These are phyloP conservation scores for Fusarium sp. DNA, from an alignment of 2,329 filamentous ascomycete species.

Conservation along the genomic window DNA sequence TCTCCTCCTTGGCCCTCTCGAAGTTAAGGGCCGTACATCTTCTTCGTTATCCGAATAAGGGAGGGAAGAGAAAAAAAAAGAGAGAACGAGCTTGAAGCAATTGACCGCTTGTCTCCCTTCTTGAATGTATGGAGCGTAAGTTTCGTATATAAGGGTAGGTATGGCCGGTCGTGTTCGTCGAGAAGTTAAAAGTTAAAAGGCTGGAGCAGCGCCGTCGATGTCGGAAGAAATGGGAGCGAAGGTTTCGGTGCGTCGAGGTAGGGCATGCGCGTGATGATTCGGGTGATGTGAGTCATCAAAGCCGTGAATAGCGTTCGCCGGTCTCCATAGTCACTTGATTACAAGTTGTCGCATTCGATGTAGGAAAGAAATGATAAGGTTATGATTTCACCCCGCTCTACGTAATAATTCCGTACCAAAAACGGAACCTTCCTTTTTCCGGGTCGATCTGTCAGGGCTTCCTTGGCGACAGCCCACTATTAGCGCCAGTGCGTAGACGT, in stretches of 20 bases:
- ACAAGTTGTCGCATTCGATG: not conserved
- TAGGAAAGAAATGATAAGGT: not conserved
- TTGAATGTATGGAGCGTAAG: not conserved
- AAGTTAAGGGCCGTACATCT: no score
- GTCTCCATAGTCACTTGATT: slow-evolving; percentile 9
- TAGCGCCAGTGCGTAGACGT: slow-evolving; percentile 41
- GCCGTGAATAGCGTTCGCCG: rapidly evolving
- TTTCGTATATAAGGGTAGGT: no score
- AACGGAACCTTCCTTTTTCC: slow-evolving; percentile 35
- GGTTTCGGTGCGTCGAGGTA: not conserved
- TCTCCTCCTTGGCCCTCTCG: no score
- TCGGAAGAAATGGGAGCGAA: not conserved
- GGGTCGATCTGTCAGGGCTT: slow-evolving; percentile 9
- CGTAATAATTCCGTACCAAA: not conserved
- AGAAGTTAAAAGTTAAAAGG: not conserved
- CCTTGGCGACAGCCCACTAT: slow-evolving; percentile 30
- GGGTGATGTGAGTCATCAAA: not conserved
- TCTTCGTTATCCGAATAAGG: no score
- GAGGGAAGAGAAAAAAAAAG: no score
- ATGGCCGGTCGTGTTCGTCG: not conserved
- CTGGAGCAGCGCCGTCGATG: not conserved
- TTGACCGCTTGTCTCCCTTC: not conserved
- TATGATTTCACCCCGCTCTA: slow-evolving; percentile 13
- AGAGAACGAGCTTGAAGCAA: no score
- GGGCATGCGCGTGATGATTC: not conserved